phyloP scores from a whole-genome alignment of 306 rosid genomes.

The Vigna radiata region DNA sequence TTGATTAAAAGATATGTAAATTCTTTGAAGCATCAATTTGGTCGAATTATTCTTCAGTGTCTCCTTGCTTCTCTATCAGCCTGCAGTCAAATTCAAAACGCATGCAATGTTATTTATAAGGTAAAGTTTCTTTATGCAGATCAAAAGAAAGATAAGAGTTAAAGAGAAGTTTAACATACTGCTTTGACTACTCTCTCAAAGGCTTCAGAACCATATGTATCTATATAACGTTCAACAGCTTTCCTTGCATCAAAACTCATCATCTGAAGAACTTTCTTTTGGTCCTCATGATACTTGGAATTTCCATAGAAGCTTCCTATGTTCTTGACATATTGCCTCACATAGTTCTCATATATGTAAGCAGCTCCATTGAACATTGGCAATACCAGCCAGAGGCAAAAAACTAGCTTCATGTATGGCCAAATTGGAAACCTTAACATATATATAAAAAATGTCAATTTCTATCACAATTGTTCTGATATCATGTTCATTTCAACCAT shows the following conservation, averaged over 20 bases:
- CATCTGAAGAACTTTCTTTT: constrained; percentile 71
- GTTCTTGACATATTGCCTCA: constrained; percentile 25
- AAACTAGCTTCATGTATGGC: constrained; percentile 72
- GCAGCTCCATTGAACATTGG: constrained; percentile 87
- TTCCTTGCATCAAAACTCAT: constrained; percentile 75
- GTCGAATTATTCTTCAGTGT: constrained; percentile 49
- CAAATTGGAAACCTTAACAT: constrained; percentile 67
- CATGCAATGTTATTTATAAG: background rate
- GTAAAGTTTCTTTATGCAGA: background rate
- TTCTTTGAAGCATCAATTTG: background rate
- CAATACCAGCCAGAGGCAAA: constrained; percentile 79
- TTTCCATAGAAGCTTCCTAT: constrained; percentile 7
- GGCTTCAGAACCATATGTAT: constrained; percentile 64
- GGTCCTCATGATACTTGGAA: constrained; percentile 54
- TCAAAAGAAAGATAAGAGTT: background rate
- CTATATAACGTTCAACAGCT: constrained; percentile 64
- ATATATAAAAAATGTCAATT: background rate
- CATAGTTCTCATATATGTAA: constrained; percentile 55
- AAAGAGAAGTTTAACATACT: constrained; percentile 44
- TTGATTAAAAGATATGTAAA: background rate
- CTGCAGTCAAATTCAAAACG: constrained; percentile 44
- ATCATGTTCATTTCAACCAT: background rate
- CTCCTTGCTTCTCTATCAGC: constrained; percentile 84
- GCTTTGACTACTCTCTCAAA: constrained; percentile 68
- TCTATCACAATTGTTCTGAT: background rate